phyloP scores from a whole-genome alignment of 208 protist species.

The Acanthamoeba culbertsoni region DNA sequence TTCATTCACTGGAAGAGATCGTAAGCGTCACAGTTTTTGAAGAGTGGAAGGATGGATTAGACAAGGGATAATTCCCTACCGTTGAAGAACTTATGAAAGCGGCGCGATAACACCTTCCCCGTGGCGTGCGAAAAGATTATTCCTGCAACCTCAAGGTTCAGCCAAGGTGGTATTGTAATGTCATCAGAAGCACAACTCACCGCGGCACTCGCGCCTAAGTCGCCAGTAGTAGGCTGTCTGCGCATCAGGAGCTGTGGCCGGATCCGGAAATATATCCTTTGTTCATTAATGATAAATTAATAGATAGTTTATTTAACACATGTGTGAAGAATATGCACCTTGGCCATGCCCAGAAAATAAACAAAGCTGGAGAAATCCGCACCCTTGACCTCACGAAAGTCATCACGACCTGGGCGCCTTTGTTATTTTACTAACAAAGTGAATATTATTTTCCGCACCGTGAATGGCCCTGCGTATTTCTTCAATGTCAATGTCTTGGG shows the following conservation, averaged over 20 bases:
- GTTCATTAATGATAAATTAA: neutral
- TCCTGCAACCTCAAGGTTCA: neutral
- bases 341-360: constrained; percentile 45
- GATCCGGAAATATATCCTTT: constrained; percentile 29
- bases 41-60: neutral
- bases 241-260: neutral
- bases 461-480: constrained; percentile 6
- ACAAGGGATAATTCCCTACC: neutral
- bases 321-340: neutral
- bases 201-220: constrained; percentile 6
- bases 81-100: constrained; percentile 55
- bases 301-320: neutral
- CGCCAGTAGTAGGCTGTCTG: neutral
- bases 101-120: constrained; percentile 42
- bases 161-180: too few relatives aligned
- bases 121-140: constrained; percentile 38
- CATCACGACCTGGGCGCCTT: neutral
- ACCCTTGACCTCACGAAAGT: constrained; percentile 5
- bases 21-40: neutral
- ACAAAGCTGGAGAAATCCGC: constrained; percentile 9
- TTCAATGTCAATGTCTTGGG: constrained; percentile 34
- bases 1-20: neutral
- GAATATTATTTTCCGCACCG: neutral
- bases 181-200: too few relatives aligned
- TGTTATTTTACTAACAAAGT: neutral